A percentile compares a stretch with the other conserved stretches of the same genome.
Evolutionary conservation across 75 land plant species (phyloP).

Genomic region (Pseudotsuga menziesii): DNA sequence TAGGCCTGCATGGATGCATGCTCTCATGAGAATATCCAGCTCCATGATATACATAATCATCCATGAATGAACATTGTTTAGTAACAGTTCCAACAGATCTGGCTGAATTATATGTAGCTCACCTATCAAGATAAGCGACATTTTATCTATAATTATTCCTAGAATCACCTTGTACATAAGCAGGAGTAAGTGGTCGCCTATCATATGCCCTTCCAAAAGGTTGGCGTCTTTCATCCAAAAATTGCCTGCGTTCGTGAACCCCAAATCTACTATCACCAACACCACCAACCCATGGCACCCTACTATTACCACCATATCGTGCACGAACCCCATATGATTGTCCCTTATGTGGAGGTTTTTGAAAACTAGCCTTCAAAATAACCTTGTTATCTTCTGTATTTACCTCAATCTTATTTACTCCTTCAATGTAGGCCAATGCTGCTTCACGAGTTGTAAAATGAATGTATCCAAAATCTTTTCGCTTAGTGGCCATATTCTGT

Average conservation of each 20-base stretch:
- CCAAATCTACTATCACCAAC: background rate
- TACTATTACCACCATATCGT: conserved; percentile 6
- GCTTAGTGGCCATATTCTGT: conserved; percentile 58
- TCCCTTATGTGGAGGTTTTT: conserved; percentile 30
- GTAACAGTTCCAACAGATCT: conserved; percentile 4
- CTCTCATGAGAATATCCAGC: background rate
- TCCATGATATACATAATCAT: background rate
- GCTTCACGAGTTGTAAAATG: conserved; percentile 56
- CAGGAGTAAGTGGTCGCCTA: conserved; percentile 6
- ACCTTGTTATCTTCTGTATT: conserved; percentile 42
- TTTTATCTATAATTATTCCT: background rate
- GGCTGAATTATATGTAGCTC: background rate
- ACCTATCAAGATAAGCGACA: background rate
- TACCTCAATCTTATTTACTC: conserved; percentile 42
- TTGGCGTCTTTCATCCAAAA: background rate
- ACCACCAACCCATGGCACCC: conserved; percentile 9
- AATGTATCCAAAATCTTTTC: conserved; percentile 74
- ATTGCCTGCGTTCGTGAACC: background rate
- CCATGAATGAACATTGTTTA: background rate
- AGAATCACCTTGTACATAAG: background rate
- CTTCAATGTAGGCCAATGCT: conserved; percentile 61
- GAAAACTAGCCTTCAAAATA: conserved; percentile 27
- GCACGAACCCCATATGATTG: conserved; percentile 24
- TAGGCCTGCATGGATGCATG: background rate
- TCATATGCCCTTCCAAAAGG: background rate